Evolutionary conservation across 495 filamentous ascomycete species (phyloP).

Genomic region (Xylaria palmicola): DNA sequence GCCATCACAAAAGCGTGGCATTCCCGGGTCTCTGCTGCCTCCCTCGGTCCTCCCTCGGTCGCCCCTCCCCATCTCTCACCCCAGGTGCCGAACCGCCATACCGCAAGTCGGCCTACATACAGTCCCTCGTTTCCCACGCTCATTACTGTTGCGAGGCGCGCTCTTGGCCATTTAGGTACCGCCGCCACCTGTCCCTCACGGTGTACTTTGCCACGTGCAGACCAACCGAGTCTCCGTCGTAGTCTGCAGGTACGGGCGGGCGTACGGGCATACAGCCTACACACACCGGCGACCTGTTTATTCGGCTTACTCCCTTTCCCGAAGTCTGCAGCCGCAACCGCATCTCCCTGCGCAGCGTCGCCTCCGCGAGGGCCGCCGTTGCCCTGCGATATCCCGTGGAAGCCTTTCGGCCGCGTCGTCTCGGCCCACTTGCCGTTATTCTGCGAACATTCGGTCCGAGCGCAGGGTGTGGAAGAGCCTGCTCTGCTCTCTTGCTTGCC

Average conservation of each 20-base stretch:
- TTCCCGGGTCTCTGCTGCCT: slow-evolving; percentile 1
- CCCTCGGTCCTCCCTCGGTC: neutral
- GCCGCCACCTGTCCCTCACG: too few relatives aligned
- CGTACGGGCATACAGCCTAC: neutral
- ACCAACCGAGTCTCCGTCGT: too few relatives aligned
- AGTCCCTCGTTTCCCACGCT: neutral
- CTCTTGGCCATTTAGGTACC: too few relatives aligned
- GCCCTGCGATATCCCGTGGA: too few relatives aligned
- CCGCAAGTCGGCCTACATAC: neutral
- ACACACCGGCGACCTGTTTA: neutral
- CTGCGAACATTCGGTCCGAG: neutral
- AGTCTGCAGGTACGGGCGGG: too few relatives aligned
- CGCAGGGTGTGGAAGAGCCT: neutral
- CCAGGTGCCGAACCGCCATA: neutral
- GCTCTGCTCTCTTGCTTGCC: neutral
- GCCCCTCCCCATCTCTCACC: neutral
- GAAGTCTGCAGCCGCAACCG: neutral
- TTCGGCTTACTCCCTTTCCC: slow-evolving; percentile 1
- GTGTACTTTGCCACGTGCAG: too few relatives aligned
- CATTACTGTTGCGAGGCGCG: too few relatives aligned
- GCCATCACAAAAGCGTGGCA: slow-evolving; percentile 3
- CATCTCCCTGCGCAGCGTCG: too few relatives aligned
- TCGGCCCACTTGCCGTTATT: too few relatives aligned
- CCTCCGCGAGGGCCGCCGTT: too few relatives aligned
- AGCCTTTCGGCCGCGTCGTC: too few relatives aligned